phyloP scores from a whole-genome alignment of 202 grass and related monocot species.

The Thinopyrum obtusiflorum region DNA sequence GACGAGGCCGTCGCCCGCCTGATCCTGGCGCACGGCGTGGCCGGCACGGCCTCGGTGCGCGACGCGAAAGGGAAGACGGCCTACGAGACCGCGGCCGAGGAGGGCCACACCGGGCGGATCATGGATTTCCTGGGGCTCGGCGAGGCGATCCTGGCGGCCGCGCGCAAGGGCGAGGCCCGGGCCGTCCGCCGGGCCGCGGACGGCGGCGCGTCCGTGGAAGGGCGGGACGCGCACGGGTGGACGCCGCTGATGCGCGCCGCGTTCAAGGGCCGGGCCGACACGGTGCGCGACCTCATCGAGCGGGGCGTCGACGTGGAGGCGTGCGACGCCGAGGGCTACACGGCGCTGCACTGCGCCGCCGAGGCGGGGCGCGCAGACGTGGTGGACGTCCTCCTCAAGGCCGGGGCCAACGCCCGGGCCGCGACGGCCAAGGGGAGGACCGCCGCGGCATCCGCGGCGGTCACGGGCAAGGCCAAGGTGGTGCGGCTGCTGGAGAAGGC shows the following conservation, averaged over 20 bases:
- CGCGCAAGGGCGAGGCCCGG: slow-evolving; percentile 43
- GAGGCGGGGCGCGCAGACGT: slow-evolving; percentile 49
- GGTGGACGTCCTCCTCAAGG: slow-evolving; percentile 52
- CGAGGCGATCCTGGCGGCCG: slow-evolving; percentile 40
- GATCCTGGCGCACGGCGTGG: slow-evolving; percentile 33
- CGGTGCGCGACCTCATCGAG: slow-evolving; percentile 41
- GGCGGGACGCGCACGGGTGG: slow-evolving; percentile 58
- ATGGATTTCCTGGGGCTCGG: slow-evolving; percentile 53
- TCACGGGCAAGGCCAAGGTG: slow-evolving; percentile 37
- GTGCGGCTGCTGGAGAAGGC: slow-evolving; percentile 45
- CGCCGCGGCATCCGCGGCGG: slow-evolving; percentile 26
- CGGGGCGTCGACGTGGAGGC: slow-evolving; percentile 44
- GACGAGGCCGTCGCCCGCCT: slow-evolving; percentile 42
- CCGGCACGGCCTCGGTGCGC: slow-evolving; percentile 48
- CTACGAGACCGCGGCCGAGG: slow-evolving; percentile 52
- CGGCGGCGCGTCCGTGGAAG: slow-evolving; percentile 46
- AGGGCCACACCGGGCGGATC: slow-evolving; percentile 38
- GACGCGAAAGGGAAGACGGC: slow-evolving; percentile 52
- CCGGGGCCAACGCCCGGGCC: slow-evolving; percentile 37
- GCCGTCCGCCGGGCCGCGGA: slow-evolving; percentile 30
- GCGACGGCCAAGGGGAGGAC: slow-evolving; percentile 45
- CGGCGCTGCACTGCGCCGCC: slow-evolving; percentile 60
- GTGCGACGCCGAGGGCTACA: slow-evolving; percentile 54
- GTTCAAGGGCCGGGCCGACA: slow-evolving; percentile 52
- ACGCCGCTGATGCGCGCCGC: slow-evolving; percentile 69